Base-by-base conservation (phyloP, 2,329 filamentous ascomycete species). In the Byssoonygena ceratinophila region DNA sequence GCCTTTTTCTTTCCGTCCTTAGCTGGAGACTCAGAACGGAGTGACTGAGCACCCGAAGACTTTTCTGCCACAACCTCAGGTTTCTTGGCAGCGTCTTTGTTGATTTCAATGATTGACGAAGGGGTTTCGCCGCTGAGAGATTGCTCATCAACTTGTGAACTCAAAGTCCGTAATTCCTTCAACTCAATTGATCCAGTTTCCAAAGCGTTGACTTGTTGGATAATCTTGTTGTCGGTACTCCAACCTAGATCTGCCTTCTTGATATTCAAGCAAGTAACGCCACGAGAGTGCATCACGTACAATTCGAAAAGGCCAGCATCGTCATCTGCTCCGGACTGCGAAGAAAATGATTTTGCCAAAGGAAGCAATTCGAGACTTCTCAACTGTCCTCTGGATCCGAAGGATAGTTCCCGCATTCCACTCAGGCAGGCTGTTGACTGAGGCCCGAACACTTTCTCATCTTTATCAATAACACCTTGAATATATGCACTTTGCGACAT, bases 341-440 rank as follows among this genome's bases (percentile, higher is more conserved):
- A 71, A 8, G 60, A 66, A 31, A 27, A 39, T 51, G 67, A 61
- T 55, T 75, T 74, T 56, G 81, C 78, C 52, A 83, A 79, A 31
- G 83, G 81, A 23, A 97, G 78, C 63, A 98, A 87, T 63, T 95
- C 89, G 52, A 98, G 73, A 66, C 91, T 97, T 66, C 92, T 82
- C 47, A 98, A 79, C 59, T 87, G 77, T 12, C 92, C 91, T 65
- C 88, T 88, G 62, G 86, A 85, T 50, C 82, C 82, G 60, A 97
- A 90, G 1, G 90, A 95, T 67, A 94, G 92, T 74, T 98, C 92
- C 44, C 91, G 85, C 61, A 98, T 84, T 61, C 91, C 92, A 70
- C 90, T 97, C 76, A 98, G 89, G 68, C 96, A 94, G 60, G 92
- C 92, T 54, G 92, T 98, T 58, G 89, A 90, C 66, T 96, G 91